Percentiles rank a stretch among this genome's conserved stretches.
Conservation (phyloP, 2,329 filamentous ascomycete species). For the Fusarium caatingaense region DNA sequence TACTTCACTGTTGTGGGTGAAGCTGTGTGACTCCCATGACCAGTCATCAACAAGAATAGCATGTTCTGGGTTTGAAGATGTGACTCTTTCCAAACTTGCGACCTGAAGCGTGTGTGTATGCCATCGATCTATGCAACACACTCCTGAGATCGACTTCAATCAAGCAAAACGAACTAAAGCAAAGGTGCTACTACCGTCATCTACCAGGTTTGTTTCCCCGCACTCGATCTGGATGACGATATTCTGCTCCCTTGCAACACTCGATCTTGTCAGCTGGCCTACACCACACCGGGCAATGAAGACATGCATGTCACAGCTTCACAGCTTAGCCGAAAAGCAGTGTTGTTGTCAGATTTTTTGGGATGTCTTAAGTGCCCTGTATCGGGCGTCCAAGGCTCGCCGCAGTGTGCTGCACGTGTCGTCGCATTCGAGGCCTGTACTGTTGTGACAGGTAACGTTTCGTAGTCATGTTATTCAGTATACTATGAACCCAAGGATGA, state of each 20-base stretch:
- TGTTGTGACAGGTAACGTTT: background rate
- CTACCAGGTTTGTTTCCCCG: background rate
- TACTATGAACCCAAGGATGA: background rate
- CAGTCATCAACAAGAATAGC: conserved; percentile 15
- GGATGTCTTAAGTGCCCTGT: conserved; percentile 22
- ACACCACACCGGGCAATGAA: conserved; percentile 2
- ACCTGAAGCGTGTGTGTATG: background rate
- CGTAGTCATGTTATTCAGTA: background rate
- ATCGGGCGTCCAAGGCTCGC: conserved; percentile 14
- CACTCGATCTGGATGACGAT: background rate
- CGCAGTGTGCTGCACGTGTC: conserved; percentile 9
- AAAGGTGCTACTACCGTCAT: background rate
- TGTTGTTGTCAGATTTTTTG: background rate
- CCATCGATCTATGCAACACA: background rate
- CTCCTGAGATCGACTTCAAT: too few species aligned
- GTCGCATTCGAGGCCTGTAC: background rate
- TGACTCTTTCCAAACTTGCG: conserved; percentile 17
- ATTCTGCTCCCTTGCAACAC: background rate
- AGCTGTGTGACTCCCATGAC: conserved; percentile 10
- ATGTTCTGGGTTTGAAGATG: conserved; percentile 9
- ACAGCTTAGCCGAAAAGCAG: conserved; percentile 26
- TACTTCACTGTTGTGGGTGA: conserved; percentile 7
- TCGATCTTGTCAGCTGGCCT: conserved; percentile 9
- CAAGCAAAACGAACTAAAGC: background rate
- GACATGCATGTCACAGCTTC: conserved; percentile 8